phyloP scores from a whole-genome alignment of 2,329 filamentous ascomycete species.

The Colletotrichum viniferum region DNA sequence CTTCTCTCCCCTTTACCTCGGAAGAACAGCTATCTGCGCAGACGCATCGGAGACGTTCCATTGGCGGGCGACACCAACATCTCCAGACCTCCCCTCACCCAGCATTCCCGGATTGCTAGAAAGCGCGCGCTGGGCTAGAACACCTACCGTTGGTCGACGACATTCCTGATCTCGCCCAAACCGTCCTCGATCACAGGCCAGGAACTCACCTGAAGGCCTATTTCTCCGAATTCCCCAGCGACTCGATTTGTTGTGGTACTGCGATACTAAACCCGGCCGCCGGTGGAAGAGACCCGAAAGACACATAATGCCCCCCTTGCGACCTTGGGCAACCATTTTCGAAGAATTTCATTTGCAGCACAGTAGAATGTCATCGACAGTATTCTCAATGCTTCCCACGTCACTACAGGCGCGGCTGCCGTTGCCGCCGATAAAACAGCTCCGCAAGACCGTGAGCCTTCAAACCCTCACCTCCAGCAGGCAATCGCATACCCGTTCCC shows the following conservation, averaged over 20 bases:
- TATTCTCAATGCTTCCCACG: slow-evolving; percentile 58
- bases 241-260: slow-evolving; percentile 4
- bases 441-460: slow-evolving; percentile 45
- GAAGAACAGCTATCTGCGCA: background rate
- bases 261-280: background rate
- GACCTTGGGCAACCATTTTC: slow-evolving; percentile 24
- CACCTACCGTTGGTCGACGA: background rate
- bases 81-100: background rate
- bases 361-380: slow-evolving; percentile 44
- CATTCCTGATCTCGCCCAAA: background rate
- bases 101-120: background rate
- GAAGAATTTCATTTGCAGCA: slow-evolving; percentile 35
- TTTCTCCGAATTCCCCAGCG: slow-evolving; percentile 9
- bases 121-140: slow-evolving; percentile 2
- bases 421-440: slow-evolving; percentile 47
- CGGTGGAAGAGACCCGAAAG: background rate
- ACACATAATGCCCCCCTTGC: slow-evolving; percentile 18
- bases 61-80: background rate
- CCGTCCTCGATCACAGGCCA: background rate
- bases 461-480: slow-evolving; percentile 20
- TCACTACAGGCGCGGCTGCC: slow-evolving; percentile 56
- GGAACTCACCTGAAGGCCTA: background rate
- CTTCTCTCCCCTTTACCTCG: background rate
- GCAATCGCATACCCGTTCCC: slow-evolving; percentile 8
- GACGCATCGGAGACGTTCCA: background rate